A percentile compares a stretch with the other conserved stretches of the same genome.
Evolutionary conservation across 192 early-diverging fungal species (phyloP).

Genomic region (Mortierella claussenii): DNA sequence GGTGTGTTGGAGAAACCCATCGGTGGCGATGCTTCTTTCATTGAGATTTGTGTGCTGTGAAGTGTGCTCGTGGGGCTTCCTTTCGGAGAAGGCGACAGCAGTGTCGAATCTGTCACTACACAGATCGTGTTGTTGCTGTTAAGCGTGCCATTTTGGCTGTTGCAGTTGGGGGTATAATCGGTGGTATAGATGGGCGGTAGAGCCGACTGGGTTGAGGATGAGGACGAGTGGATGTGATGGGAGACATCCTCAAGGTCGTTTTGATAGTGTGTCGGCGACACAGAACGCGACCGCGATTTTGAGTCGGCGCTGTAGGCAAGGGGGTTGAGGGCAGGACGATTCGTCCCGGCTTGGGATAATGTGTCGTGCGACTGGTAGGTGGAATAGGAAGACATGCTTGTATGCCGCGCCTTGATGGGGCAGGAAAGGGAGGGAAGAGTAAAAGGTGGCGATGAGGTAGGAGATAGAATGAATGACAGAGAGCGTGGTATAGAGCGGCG

Average conservation of each 20-base stretch:
- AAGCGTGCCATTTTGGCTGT: conserved; percentile 4
- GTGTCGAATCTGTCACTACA: too few relatives aligned
- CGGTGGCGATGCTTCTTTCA: neutral
- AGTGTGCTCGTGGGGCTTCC: conserved; percentile 22
- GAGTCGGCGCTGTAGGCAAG: neutral
- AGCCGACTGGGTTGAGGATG: neutral
- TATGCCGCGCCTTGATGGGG: neutral
- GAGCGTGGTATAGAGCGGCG: too few relatives aligned
- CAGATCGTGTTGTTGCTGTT: too few relatives aligned
- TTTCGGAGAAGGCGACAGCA: too few relatives aligned
- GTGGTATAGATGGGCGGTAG: neutral
- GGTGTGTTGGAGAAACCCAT: conserved; percentile 17
- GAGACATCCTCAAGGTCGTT: neutral
- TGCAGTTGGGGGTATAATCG: conserved; percentile 1
- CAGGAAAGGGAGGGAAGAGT: neutral
- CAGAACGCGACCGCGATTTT: neutral
- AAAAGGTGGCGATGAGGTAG: neutral
- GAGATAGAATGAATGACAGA: too few relatives aligned
- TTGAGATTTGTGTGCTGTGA: neutral
- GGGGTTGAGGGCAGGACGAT: neutral
- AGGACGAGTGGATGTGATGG: neutral
- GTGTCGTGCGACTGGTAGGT: conserved; percentile 26
- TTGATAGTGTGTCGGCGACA: neutral
- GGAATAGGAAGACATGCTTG: conserved; percentile 37
- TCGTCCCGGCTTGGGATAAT: neutral